Percentiles rank a stretch among this genome's conserved stretches.
Evolutionary conservation across 2,329 filamentous ascomycete species (phyloP).

Genomic region (Botrytis porri): DNA sequence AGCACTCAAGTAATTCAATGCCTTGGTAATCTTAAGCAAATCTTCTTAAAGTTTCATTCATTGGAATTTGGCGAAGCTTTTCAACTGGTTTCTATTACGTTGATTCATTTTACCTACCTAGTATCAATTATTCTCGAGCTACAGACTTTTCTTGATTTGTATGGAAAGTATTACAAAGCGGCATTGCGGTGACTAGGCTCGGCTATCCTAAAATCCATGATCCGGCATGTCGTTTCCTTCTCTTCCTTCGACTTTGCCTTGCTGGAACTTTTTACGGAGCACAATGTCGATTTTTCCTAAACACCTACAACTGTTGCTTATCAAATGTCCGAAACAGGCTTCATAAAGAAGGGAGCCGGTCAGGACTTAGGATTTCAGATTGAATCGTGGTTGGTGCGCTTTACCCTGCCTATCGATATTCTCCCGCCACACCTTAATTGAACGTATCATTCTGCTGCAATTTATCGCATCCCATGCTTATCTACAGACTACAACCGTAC

Average conservation of each 20-base stretch:
- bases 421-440: slow-evolving; percentile 20
- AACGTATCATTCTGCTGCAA: slow-evolving; percentile 7
- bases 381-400: slow-evolving; percentile 8
- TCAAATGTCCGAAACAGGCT: background rate
- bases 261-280: background rate
- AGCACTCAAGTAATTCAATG: background rate
- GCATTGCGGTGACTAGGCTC: background rate
- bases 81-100: background rate
- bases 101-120: background rate
- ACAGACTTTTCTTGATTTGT: background rate
- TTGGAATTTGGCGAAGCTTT: background rate
- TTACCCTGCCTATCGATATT: background rate
- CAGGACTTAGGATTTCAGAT: background rate
- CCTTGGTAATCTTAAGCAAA: background rate
- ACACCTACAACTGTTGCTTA: background rate
- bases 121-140: background rate
- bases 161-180: background rate
- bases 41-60: background rate
- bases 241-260: background rate
- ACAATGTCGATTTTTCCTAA: background rate
- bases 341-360: background rate
- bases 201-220: background rate
- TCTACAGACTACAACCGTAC: background rate
- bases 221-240: background rate
- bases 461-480: background rate